Evolutionary conservation across 345 rosid genomes (phyloP), one percentile per base, ranked within the genome.

Genomic region (Corymbia maculata): DNA sequence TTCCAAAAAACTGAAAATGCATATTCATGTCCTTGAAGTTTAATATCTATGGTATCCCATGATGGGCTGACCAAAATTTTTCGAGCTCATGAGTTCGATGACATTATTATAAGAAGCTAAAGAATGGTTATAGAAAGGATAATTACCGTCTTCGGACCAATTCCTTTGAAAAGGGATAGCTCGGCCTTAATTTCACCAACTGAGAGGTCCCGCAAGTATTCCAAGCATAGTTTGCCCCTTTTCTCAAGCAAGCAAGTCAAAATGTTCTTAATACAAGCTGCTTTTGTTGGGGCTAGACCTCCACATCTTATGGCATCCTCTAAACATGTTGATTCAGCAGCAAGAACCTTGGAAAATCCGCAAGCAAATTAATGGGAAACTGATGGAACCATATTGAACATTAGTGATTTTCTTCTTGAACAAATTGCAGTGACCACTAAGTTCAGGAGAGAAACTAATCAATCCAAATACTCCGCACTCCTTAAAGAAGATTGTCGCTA

Each of bases 221-320:
- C 98, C 93, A 97, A 93, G 89, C 98, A 97, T 86, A 97, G 91
- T 66, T 88, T 93, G 79, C 98, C 97, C 88, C 89, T 95, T 53
- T 92, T 94, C 86, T 93, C 92, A 61, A 93, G 91, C 92, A 97
- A 92, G 87, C 93, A 91, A 87, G 52, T 92, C 89, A 95, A 89
- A 19, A 97, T 88, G 92, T 95, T 95, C 91, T 93, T 95, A 66
- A 97, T 95, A 88, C 97, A 96, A 22, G 96, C 89, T 36, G 98
- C 94, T 90, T 95, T 96, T 32, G 93, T 95, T 0, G 99, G 97
- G 10, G 99, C 98, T 90, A 97, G 92, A 86, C 99, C 99, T 88
- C 98, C 99, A 90, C 98, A 96, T 90, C 97, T 91, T 89, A 97
- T 97, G 45, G 97, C 96, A 91, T 86, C 87, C 92, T 97, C 98